A percentile compares a stretch with the other conserved stretches of the same genome.
Conservation (phyloP, 148 eudicot species). For the Rhododendron williamsianum region DNA sequence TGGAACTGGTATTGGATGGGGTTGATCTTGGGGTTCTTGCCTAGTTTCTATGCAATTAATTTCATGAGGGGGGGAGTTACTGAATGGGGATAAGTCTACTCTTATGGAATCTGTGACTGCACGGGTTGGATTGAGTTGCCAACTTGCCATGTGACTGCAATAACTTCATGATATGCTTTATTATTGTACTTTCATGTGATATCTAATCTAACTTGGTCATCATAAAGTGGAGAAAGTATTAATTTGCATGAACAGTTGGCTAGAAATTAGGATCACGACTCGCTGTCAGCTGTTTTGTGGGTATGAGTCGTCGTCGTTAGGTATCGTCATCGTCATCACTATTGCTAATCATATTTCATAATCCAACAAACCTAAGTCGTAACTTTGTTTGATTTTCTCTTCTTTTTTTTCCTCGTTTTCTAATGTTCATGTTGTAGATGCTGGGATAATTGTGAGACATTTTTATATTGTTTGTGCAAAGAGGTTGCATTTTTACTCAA, state of each 20-base stretch:
- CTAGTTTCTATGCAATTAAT: constrained; percentile 14
- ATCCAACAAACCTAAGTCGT: background rate
- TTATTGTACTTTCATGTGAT: constrained; percentile 60
- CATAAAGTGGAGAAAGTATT: constrained; percentile 13
- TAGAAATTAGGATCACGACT: constrained; percentile 30
- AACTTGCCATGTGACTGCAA: constrained; percentile 37
- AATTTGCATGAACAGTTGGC: constrained; percentile 29
- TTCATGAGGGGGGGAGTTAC: constrained; percentile 10
- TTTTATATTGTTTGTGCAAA: background rate
- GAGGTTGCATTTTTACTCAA: background rate
- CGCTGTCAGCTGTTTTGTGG: constrained; percentile 20
- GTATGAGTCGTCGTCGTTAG: constrained; percentile 8
- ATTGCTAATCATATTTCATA: constrained; percentile 3
- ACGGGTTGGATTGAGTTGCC: constrained; percentile 38
- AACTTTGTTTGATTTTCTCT: background rate
- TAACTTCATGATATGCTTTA: constrained; percentile 29
- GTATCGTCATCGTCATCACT: background rate
- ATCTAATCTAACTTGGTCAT: constrained; percentile 18
- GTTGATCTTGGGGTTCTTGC: background rate
- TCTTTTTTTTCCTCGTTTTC: background rate
- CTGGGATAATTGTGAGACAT: background rate
- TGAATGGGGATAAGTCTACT: constrained; percentile 22
- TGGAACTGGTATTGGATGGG: background rate
- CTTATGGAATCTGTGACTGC: constrained; percentile 57
- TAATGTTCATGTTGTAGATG: background rate